These are phyloP conservation scores for Solanum tacnaense DNA, from an alignment of 257 asterid species.

Conservation along the genomic window DNA sequence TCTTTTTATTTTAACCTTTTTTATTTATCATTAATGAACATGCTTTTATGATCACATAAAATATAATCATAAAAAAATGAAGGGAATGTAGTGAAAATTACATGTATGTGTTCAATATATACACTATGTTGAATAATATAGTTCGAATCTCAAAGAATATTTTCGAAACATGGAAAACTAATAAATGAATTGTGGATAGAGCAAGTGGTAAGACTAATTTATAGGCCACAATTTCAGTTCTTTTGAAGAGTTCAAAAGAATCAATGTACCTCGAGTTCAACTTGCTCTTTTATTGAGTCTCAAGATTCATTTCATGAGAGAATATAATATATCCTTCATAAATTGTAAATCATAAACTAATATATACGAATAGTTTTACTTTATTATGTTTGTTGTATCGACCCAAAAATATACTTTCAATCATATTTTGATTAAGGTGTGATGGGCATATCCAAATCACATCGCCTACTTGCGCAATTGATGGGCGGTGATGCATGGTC, in stretches of 20 bases:
- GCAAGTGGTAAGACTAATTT: not conserved
- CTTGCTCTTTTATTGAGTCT: not conserved
- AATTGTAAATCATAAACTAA: not conserved
- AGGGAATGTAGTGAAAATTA: not conserved
- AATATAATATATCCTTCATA: not conserved
- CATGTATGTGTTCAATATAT: not conserved
- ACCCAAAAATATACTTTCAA: too few species aligned
- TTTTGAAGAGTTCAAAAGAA: not conserved
- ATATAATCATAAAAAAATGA: not conserved
- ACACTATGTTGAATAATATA: not conserved
- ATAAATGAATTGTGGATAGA: not conserved
- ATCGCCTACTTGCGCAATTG: too few species aligned
- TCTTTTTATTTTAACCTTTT: not conserved
- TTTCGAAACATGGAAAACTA: not conserved
- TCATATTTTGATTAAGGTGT: not conserved
- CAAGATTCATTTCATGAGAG: too few species aligned
- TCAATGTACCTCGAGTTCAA: not conserved
- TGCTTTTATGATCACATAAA: not conserved
- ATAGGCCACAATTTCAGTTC: not conserved
- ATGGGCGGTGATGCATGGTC: too few species aligned
- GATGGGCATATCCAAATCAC: not conserved
- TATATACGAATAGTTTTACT: not conserved
- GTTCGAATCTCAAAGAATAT: not conserved
- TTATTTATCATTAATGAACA: not conserved
- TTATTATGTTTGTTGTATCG: too few species aligned